phyloP scores from a whole-genome alignment of 202 grass and related monocot species.

The Elaeis oleifera region DNA sequence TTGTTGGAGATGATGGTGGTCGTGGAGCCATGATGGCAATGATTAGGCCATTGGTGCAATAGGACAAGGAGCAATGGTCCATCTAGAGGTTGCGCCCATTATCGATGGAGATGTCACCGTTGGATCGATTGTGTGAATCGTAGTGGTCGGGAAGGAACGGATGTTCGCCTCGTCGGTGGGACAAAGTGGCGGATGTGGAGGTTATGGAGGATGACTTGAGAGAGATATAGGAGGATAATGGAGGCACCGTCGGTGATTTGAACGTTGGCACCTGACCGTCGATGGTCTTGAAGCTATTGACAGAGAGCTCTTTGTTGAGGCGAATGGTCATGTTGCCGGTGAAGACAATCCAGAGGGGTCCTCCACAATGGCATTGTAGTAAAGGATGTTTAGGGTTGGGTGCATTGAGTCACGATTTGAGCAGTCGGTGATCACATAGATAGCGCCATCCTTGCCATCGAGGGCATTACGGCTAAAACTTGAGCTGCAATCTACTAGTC shows the following conservation, averaged over 20 bases:
- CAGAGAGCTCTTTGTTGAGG: constrained; percentile 67
- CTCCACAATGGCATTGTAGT: constrained; percentile 69
- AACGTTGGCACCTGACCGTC: constrained; percentile 63
- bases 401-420: constrained; percentile 72
- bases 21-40: constrained; percentile 31
- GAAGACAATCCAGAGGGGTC: constrained; percentile 93
- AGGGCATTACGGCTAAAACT: constrained; percentile 64
- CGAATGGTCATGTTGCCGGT: constrained; percentile 70
- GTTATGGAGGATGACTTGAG: too few species aligned
- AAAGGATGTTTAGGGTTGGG: constrained; percentile 54
- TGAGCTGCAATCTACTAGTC: constrained; percentile 64
- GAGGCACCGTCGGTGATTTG: constrained; percentile 31
- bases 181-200: too few species aligned
- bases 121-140: too few species aligned
- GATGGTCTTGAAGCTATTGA: constrained; percentile 85
- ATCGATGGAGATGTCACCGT: too few species aligned
- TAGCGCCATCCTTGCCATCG: constrained; percentile 29
- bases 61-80: too few species aligned
- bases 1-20: constrained; percentile 24
- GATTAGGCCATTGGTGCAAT: constrained; percentile 62
- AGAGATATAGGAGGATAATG: too few species aligned
- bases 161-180: too few species aligned
- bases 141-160: too few species aligned
- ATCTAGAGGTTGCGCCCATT: too few species aligned
- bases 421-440: constrained; percentile 72